A percentile compares a stretch with the other conserved stretches of the same genome.
These are phyloP conservation scores for Lichtheimia ornata DNA, from an alignment of 371 early-diverging fungal genomes.

Conservation along the genomic window DNA sequence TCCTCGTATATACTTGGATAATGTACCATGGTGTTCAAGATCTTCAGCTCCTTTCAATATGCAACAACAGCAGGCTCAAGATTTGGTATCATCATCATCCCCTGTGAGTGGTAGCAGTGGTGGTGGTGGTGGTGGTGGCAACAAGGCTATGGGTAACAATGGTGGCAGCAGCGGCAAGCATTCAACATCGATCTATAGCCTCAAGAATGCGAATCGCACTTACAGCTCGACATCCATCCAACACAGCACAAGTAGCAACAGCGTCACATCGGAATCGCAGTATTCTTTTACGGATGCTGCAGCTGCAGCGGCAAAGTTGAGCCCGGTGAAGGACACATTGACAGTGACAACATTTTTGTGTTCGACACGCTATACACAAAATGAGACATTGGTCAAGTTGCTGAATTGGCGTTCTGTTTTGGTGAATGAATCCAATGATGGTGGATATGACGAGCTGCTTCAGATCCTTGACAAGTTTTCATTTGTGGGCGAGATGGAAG, in stretches of 20 bases:
- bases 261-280: slow-evolving; percentile 3
- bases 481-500: slow-evolving; percentile 68
- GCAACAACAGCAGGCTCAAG: slow-evolving; percentile 9
- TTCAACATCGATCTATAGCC: slow-evolving; percentile 11
- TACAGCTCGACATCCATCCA: slow-evolving; percentile 20
- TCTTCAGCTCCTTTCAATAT: slow-evolving; percentile 44
- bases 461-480: slow-evolving; percentile 62
- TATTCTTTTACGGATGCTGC: not conserved
- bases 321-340: slow-evolving; percentile 53
- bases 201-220: slow-evolving; percentile 8
- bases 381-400: slow-evolving; percentile 62
- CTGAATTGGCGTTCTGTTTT: slow-evolving; percentile 59
- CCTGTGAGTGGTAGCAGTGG: not conserved
- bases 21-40: slow-evolving; percentile 35
- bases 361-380: slow-evolving; percentile 71
- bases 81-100: not conserved
- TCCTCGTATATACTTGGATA: slow-evolving; percentile 52
- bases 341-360: slow-evolving; percentile 58
- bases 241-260: slow-evolving; percentile 9
- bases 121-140: not conserved
- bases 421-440: slow-evolving; percentile 20
- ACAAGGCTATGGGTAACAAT: not conserved
- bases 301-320: slow-evolving; percentile 33
- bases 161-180: slow-evolving; percentile 1
- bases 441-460: slow-evolving; percentile 40